Conservation (phyloP, 2,329 filamentous ascomycete species). For the Cephalotrichum gorgonifer region DNA sequence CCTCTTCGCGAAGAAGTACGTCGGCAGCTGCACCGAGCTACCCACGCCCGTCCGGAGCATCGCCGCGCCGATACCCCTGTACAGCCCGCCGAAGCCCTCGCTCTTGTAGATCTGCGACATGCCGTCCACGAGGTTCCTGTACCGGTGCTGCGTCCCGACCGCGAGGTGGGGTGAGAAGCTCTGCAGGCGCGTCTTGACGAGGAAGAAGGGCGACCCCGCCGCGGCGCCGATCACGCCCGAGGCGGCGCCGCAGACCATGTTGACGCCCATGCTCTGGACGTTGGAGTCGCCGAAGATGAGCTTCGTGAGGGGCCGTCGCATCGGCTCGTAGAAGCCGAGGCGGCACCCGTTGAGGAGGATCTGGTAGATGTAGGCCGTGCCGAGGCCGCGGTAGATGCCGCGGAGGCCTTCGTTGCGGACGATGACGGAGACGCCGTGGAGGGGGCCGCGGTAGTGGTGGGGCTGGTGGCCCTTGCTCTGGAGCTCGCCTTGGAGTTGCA, state of each 20-base stretch:
- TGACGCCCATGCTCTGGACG: constrained; percentile 79
- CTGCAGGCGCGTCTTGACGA: constrained; percentile 93
- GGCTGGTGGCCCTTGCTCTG: constrained; percentile 77
- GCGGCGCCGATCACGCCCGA: constrained; percentile 87
- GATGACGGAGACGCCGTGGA: constrained; percentile 87
- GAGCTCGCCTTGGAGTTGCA: constrained; percentile 94
- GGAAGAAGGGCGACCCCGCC: constrained; percentile 92
- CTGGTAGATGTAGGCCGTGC: constrained; percentile 93
- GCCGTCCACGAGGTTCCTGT: constrained; percentile 77
- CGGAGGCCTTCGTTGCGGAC: constrained; percentile 78
- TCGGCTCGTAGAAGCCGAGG: constrained; percentile 93
- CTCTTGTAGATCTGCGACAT: constrained; percentile 64
- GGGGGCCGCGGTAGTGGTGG: constrained; percentile 79
- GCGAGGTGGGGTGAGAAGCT: constrained; percentile 87
- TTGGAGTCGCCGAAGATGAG: constrained; percentile 60
- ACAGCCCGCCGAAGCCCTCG: constrained; percentile 75
- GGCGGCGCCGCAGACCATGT: constrained; percentile 83
- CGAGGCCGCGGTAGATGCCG: constrained; percentile 81
- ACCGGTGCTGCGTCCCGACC: constrained; percentile 93
- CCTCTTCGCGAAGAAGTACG: constrained; percentile 96
- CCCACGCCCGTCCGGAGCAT: constrained; percentile 96
- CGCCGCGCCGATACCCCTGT: constrained; percentile 81
- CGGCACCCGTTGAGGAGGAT: constrained; percentile 93
- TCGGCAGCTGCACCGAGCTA: constrained; percentile 90
- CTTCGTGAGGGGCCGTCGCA: constrained; percentile 61